Evolutionary conservation across 108 stramenopile species (phyloP).

Genomic region (Fistulifera solaris): DNA sequence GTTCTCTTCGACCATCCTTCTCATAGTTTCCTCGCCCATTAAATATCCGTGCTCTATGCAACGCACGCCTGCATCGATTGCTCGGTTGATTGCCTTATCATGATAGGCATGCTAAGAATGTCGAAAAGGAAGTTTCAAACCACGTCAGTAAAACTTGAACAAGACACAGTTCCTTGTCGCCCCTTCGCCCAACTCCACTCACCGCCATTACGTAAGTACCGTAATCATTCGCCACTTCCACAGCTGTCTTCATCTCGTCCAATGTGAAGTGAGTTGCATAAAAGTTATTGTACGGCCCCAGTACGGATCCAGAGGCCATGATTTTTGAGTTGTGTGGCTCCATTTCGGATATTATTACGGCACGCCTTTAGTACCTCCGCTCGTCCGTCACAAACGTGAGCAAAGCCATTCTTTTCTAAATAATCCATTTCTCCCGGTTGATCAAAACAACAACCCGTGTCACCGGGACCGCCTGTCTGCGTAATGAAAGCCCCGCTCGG

Average conservation of each 20-base stretch:
- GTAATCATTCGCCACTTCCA: not conserved
- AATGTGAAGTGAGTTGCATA: not conserved
- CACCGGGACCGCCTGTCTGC: not conserved
- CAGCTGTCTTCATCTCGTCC: not conserved
- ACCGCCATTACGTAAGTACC: conserved; percentile 2
- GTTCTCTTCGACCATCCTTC: not conserved
- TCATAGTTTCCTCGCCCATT: not conserved
- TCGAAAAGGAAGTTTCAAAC: no score
- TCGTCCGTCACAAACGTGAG: conserved; percentile 1
- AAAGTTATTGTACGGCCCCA: not conserved
- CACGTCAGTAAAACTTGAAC: no score
- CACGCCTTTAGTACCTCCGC: not conserved
- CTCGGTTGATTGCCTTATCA: not conserved
- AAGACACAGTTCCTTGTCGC: no score
- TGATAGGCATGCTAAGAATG: not conserved
- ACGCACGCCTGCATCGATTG: not conserved
- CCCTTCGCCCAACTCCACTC: no score
- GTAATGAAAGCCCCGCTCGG: not conserved
- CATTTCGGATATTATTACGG: conserved; percentile 3
- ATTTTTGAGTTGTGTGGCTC: conserved; percentile 1
- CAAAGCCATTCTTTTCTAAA: not conserved
- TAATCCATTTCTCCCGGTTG: not conserved
- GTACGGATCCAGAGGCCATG: not conserved
- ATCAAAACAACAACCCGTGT: conserved; percentile 1
- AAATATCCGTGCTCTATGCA: conserved; percentile 3